Base-by-base conservation (phyloP, 2,329 filamentous ascomycete species). In the Anthostomella pinea region DNA sequence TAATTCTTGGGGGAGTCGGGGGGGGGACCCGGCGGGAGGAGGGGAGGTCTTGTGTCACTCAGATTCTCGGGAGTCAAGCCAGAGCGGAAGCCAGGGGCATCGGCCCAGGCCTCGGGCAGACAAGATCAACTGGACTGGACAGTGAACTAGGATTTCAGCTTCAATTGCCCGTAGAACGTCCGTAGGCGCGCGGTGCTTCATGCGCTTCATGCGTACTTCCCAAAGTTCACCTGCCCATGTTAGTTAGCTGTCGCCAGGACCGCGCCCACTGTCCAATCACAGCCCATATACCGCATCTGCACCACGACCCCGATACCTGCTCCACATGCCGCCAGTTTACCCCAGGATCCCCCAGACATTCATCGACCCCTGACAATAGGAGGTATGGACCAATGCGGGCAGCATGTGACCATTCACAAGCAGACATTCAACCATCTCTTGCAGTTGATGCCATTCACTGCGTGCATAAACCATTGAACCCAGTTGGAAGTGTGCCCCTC, bases 161-260 rank as follows among this genome's bases (percentile, higher is more conserved):
- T 29, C 14, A 46, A 39, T 40, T 34, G 40, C 26, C 43, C 40
- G 43, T 36, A 46, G 40, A 46, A 23, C 40, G 26, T 46, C 43
- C 43, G 43, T 38, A 28, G 30, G 29, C 21, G 28, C 30, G 33
- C 30, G 14, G 17, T 24, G 35, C 18, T 33, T 30, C 14, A 15
- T 19, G n/a, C 27, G 13, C n/a, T 29, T 38, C 17, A 42, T 26
- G 24, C 24, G 17, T 24, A 33, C 18, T 33, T 30, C 14, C n/a
- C 18, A 10, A 24, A 11, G 9, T 29, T 38, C 17, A 42, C 42
- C 39, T 42, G 35, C 41, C 40, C 32, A 31, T 29, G 36, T 27
- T 9, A 36, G 35, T 30, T 31, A 34, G 14, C 31, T 11, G 24
- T 29, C 8, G 25, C 22, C 13, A 33, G 17, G 31, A 28, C 42